A percentile compares a stretch with the other conserved stretches of the same genome.
These are phyloP conservation scores for Ganoderma boninense DNA, from an alignment of 1,284 basidiomycete species.

Conservation along the genomic window DNA sequence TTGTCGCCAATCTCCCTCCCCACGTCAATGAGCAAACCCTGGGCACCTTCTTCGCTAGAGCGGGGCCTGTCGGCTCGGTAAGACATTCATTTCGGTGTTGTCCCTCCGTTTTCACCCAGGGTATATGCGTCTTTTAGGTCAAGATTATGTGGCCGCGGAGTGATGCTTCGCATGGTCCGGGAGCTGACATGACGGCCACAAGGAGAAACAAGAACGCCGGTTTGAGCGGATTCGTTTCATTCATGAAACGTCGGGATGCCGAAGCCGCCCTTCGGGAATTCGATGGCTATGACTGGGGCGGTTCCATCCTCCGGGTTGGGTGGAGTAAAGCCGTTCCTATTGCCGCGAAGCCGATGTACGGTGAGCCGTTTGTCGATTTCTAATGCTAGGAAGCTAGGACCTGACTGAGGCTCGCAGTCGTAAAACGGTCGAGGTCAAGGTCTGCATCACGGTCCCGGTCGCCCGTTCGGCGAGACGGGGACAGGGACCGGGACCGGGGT, in stretches of 20 bases:
- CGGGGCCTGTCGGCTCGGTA: slow-evolving; percentile 69
- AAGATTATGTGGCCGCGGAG: slow-evolving; percentile 97
- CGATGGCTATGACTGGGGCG: slow-evolving; percentile 94
- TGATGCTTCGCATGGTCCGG: slow-evolving; percentile 69
- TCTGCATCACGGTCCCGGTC: slow-evolving; percentile 34
- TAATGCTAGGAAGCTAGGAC: not conserved
- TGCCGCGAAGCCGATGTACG: slow-evolving; percentile 81
- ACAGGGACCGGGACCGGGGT: slow-evolving; percentile 28
- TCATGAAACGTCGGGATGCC: slow-evolving; percentile 92
- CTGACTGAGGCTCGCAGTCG: slow-evolving; percentile 36
- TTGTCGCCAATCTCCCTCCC: slow-evolving; percentile 89
- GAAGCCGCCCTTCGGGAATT: slow-evolving; percentile 87
- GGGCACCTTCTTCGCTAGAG: slow-evolving; percentile 74
- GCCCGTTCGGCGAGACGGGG: slow-evolving; percentile 40
- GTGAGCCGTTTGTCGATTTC: slow-evolving; percentile 53
- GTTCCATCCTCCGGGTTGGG: slow-evolving; percentile 83
- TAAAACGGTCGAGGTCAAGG: slow-evolving; percentile 36
- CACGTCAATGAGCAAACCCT: slow-evolving; percentile 86
- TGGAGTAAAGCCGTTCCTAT: slow-evolving; percentile 97
- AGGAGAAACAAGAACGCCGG: slow-evolving; percentile 74
- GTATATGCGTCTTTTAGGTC: slow-evolving; percentile 56
- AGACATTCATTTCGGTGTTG: slow-evolving; percentile 28
- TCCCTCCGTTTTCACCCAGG: not conserved
- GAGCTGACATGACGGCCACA: slow-evolving; percentile 76
- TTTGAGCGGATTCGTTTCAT: slow-evolving; percentile 94